A percentile compares a stretch with the other conserved stretches of the same genome.
phyloP scores from a whole-genome alignment of 495 filamentous ascomycete species.

The Daldinia decipiens region DNA sequence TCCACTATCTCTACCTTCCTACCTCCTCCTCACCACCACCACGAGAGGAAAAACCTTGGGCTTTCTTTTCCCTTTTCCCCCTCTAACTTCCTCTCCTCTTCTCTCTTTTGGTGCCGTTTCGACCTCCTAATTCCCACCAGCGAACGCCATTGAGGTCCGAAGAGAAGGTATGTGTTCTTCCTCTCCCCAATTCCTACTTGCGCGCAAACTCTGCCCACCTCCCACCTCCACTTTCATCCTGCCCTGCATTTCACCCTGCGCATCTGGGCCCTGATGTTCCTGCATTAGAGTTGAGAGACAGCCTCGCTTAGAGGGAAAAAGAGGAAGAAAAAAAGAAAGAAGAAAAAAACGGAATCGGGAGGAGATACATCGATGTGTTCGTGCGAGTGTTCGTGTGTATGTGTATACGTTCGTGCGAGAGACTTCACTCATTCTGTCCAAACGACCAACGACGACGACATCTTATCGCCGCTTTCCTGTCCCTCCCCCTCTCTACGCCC shows the following conservation, averaged over 20 bases:
- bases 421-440: conserved; percentile 35
- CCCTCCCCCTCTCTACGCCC: conserved; percentile 12
- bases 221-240: conserved; percentile 43
- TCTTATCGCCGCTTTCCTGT: conserved; percentile 31
- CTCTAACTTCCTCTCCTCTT: conserved; percentile 49
- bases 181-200: conserved; percentile 45
- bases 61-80: conserved; percentile 49
- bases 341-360: conserved; percentile 22
- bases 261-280: conserved; percentile 53
- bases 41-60: conserved; percentile 52
- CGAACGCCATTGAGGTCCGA: conserved; percentile 49
- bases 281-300: conserved; percentile 55
- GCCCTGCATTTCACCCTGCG: conserved; percentile 44
- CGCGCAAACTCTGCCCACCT: conserved; percentile 46
- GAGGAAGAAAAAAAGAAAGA: conserved; percentile 22
- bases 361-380: conserved; percentile 30
- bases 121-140: conserved; percentile 51
- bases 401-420: conserved; percentile 42
- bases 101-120: conserved; percentile 50
- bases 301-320: conserved; percentile 26
- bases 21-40: conserved; percentile 52
- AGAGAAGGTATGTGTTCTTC: conserved; percentile 53
- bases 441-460: conserved; percentile 44
- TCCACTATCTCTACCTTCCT: conserved; percentile 54
- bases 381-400: conserved; percentile 25